A percentile compares a stretch with the other conserved stretches of the same genome.
phyloP scores from a whole-genome alignment of 1,284 basidiomycete species.

The Pascua guehoae region DNA sequence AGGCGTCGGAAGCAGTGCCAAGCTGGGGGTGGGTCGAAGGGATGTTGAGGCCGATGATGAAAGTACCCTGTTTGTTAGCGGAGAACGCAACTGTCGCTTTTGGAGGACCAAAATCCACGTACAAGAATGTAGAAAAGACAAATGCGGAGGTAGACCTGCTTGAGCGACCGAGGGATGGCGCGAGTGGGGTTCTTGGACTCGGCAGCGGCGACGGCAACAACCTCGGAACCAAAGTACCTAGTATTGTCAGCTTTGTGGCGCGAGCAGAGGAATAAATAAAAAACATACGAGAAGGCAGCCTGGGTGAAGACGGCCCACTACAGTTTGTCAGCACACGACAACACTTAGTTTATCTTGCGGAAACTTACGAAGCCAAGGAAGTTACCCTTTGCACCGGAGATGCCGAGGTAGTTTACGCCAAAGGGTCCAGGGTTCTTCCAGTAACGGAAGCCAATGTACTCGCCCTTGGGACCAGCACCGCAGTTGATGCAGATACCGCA shows the following conservation, averaged over 20 bases:
- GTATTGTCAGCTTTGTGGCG: too few species aligned
- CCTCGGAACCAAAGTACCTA: conserved; percentile 28
- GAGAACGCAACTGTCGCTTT: too few species aligned
- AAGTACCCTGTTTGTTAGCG: conserved; percentile 28
- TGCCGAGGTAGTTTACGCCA: conserved; percentile 22
- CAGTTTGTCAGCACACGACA: conserved; percentile 5
- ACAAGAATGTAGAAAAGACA: conserved; percentile 60
- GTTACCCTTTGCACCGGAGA: conserved; percentile 49
- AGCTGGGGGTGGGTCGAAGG: conserved; percentile 64
- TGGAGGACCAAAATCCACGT: too few species aligned
- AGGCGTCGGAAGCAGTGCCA: conserved; percentile 55
- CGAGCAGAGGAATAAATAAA: too few species aligned
- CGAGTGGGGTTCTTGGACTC: conserved; percentile 60
- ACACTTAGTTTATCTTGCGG: conserved; percentile 53
- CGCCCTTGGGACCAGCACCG: conserved; percentile 59
- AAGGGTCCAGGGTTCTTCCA: conserved; percentile 67
- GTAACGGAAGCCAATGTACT: conserved; percentile 54
- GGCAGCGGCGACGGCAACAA: conserved; percentile 48
- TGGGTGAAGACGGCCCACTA: neutral
- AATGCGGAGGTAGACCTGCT: conserved; percentile 70
- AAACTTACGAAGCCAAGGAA: conserved; percentile 22
- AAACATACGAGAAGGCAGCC: neutral
- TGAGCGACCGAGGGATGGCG: conserved; percentile 71
- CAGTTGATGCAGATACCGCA: conserved; percentile 64
- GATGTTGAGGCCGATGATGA: conserved; percentile 71